Base-by-base conservation (phyloP, 2,329 filamentous ascomycete species). In the Rugonectria rugulosa region DNA sequence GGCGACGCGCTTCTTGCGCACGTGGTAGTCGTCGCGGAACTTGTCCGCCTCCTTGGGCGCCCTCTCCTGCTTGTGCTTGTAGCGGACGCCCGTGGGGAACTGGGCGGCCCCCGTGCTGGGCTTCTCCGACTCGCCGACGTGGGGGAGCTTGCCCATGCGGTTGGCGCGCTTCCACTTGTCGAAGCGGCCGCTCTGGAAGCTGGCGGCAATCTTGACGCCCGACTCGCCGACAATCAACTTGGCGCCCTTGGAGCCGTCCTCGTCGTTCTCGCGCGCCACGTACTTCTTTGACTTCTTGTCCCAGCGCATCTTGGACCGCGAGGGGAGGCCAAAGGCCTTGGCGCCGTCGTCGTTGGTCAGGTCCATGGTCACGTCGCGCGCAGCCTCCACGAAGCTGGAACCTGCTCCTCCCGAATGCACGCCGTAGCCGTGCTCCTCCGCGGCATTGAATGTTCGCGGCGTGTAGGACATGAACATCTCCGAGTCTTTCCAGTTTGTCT, bases 381-480 rank as follows among this genome's bases (percentile, higher is more conserved):
- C 94, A 6, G 91, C 91, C 68, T 92, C 88, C 41, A 96, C 84
- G 76, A 99, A 99, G 74, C 89, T 93, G 50, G 84, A 80, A 65
- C 81, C 83, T 53, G 89, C 88, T 9, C 84, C 86, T 44, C 92
- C 92, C 0, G 91, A 90, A 74, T 96, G 91, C 15, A 99, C 92
- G 61, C 93, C 92, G 75, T 99, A 99, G 11, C 88, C 95, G 50
- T 91, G 89, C 71, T 97, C 92, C 76, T 98, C 94, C 47, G 89
- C 91, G 5, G 89, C 81, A 72, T 94, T 95, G 65, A 85, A 83
- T 36, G 87, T 87, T 59, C 90, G 88, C 0, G 95, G 95, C 2
- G 87, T 91, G 80, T 99, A 99, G 9, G 91, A 90, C 92, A 99
- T 98, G 86, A 96, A 99, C 65, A 95, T 86, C 38, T 97, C 93